These are phyloP conservation scores for Schizonepeta tenuifolia DNA, from an alignment of 257 asterid species.

Conservation along the genomic window DNA sequence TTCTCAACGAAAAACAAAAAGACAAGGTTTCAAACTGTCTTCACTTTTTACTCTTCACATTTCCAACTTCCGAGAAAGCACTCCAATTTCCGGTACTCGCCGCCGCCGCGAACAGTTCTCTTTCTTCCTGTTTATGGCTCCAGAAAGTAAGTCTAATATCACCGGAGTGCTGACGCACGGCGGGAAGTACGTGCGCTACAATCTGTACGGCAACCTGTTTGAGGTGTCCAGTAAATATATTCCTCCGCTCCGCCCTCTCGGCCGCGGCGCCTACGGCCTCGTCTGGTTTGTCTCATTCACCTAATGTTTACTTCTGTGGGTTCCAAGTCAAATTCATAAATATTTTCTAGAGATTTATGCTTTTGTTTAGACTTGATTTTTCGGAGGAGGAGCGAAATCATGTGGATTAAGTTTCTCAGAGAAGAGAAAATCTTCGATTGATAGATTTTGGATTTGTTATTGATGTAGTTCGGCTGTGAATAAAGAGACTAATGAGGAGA, in stretches of 20 bases:
- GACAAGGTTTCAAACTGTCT: conserved; percentile 38
- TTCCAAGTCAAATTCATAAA: neutral
- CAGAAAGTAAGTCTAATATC: conserved; percentile 40
- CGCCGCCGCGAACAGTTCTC: conserved; percentile 5
- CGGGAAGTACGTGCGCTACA: conserved; percentile 74
- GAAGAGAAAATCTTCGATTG: neutral
- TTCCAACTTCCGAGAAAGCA: conserved; percentile 33
- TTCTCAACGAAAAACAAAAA: too few species aligned
- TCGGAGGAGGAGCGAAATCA: neutral
- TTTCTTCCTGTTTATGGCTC: conserved; percentile 40
- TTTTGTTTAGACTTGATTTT: neutral
- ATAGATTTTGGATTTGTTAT: neutral
- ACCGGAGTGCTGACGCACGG: conserved; percentile 64
- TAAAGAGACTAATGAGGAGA: conserved; percentile 70
- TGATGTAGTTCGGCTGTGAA: conserved; percentile 71
- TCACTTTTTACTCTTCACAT: conserved; percentile 24
- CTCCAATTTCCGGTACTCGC: conserved; percentile 5
- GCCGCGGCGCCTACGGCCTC: conserved; percentile 93
- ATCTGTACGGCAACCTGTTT: conserved; percentile 71
- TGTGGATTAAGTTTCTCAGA: neutral
- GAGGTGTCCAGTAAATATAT: conserved; percentile 71
- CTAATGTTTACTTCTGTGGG: neutral
- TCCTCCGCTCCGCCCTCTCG: conserved; percentile 88
- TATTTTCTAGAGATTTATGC: neutral
- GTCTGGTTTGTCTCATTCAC: conserved; percentile 57